Evolutionary conservation across 495 filamentous ascomycete genomes (phyloP).

Genomic region (Xylaria venustula): DNA sequence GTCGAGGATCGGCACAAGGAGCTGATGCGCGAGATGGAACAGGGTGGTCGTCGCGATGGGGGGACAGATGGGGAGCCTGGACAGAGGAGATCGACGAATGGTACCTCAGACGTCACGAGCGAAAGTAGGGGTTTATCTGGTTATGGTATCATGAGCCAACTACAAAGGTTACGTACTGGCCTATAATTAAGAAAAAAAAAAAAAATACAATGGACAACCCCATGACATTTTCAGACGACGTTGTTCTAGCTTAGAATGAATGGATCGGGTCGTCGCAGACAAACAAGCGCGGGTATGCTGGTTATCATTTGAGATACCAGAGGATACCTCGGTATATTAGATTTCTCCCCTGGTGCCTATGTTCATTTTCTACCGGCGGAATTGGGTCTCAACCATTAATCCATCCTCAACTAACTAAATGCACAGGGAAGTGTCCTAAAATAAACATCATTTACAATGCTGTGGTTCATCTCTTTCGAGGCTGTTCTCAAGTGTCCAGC

Average conservation of each 20-base stretch:
- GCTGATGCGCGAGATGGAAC: conserved; percentile 50
- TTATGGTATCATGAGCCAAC: conserved; percentile 77
- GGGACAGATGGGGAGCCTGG: conserved; percentile 26
- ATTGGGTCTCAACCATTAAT: not conserved
- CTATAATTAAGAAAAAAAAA: conserved; percentile 45
- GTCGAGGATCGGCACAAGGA: conserved; percentile 59
- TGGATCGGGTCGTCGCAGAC: not conserved
- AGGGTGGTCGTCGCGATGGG: conserved; percentile 28
- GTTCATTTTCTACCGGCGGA: no score
- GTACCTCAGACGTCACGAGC: conserved; percentile 20
- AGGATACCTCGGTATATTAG: no score
- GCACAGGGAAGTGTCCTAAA: not conserved
- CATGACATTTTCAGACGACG: not conserved
- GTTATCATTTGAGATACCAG: no score
- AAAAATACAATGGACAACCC: not conserved
- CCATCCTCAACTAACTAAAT: no score
- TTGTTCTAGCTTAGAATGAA: not conserved
- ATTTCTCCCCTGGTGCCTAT: no score
- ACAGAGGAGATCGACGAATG: conserved; percentile 24
- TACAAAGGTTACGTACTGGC: conserved; percentile 76
- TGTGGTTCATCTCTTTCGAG: not conserved
- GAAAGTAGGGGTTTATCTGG: conserved; percentile 43
- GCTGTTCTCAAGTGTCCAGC: not conserved
- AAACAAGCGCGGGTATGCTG: not conserved
- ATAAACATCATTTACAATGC: not conserved